Evolutionary conservation across 495 filamentous ascomycete species (phyloP).

Genomic region (Hyaloscypha hepaticicola): DNA sequence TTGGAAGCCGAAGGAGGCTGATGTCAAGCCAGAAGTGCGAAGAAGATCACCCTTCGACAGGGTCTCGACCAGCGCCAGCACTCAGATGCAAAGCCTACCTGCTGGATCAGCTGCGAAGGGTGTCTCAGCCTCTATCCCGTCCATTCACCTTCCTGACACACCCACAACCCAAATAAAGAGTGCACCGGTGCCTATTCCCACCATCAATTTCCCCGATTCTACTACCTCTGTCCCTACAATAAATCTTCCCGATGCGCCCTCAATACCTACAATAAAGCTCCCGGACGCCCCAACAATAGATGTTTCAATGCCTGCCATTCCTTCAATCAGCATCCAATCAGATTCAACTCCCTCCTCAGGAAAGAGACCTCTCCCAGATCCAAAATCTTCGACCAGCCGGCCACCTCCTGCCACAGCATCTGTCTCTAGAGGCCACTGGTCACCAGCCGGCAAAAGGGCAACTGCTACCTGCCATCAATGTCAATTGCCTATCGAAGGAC

Average conservation of each 20-base stretch:
- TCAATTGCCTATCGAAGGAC: slow-evolving; percentile 78
- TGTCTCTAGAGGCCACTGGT: slow-evolving; percentile 38
- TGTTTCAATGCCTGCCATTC: slow-evolving; percentile 44
- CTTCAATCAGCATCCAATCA: slow-evolving; percentile 60
- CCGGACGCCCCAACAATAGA: slow-evolving; percentile 48
- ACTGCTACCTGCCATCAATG: slow-evolving; percentile 85
- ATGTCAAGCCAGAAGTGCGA: slow-evolving; percentile 49
- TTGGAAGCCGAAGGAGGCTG: slow-evolving; percentile 68
- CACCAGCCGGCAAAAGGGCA: slow-evolving; percentile 53
- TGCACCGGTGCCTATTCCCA: slow-evolving; percentile 5
- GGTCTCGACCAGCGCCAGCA: slow-evolving; percentile 4
- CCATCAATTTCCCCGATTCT: slow-evolving; percentile 38
- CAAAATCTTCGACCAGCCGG: slow-evolving; percentile 31
- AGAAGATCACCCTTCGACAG: slow-evolving; percentile 30
- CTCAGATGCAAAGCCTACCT: slow-evolving; percentile 29
- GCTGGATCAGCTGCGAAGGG: slow-evolving; percentile 31
- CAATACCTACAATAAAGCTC: slow-evolving; percentile 43
- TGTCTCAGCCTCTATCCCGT: slow-evolving; percentile 42
- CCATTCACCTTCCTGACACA: slow-evolving; percentile 54
- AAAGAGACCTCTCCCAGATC: slow-evolving; percentile 44
- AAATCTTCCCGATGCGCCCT: slow-evolving; percentile 50
- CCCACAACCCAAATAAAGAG: slow-evolving; percentile 40
- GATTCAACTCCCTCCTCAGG: slow-evolving; percentile 19
- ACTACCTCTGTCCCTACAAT: slow-evolving; percentile 56
- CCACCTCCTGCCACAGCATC: slow-evolving; percentile 30